These are phyloP conservation scores for Entamoeba histolytica DNA, from an alignment of 208 protist species.

Conservation along the genomic window DNA sequence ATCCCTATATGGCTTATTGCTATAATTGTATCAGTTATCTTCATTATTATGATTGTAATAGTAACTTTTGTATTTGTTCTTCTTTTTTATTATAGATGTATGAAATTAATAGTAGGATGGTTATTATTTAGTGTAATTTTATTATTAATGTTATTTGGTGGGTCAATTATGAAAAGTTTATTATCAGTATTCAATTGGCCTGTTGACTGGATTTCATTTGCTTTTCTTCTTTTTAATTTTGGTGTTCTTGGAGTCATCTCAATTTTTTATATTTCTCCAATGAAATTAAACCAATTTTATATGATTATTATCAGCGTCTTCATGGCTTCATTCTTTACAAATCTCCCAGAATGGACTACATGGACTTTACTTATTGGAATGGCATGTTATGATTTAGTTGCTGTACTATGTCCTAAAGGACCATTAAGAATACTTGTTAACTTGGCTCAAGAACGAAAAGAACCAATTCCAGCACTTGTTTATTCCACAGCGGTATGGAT, in stretches of 20 bases:
- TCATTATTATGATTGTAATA: background rate
- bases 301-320: background rate
- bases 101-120: background rate
- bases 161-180: background rate
- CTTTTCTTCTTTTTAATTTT: background rate
- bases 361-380: background rate
- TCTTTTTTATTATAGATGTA: background rate
- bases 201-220: background rate
- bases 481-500: background rate
- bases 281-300: background rate
- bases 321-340: background rate
- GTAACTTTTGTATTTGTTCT: background rate
- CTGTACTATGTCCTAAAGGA: constrained; percentile 12
- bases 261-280: background rate
- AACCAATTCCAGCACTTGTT: constrained; percentile 12
- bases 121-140: background rate
- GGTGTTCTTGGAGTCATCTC: background rate
- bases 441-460: constrained; percentile 8
- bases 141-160: background rate
- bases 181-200: background rate
- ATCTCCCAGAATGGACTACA: background rate
- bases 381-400: constrained; percentile 4
- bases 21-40: background rate
- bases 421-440: constrained; percentile 9
- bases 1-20: background rate